Conservation (phyloP, 2,329 filamentous ascomycete genomes). For the Talaromyces marneffei region DNA sequence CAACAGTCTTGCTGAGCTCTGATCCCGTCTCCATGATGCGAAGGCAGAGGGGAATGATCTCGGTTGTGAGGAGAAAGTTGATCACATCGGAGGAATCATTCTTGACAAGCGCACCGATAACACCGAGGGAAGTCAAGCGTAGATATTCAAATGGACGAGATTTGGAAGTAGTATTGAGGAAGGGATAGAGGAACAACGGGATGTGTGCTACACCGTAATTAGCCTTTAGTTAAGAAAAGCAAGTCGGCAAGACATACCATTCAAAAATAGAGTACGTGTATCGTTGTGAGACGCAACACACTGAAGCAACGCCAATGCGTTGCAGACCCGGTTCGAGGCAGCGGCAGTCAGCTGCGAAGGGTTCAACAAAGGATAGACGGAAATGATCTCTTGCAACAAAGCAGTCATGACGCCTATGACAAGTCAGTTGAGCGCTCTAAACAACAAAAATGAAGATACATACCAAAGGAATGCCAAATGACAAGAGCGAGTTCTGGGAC, state of each 20-base stretch:
- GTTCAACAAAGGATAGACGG: constrained; percentile 93
- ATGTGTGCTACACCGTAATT: constrained; percentile 67
- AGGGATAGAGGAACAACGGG: constrained; percentile 93
- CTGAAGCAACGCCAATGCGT: constrained; percentile 89
- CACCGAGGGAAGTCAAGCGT: constrained; percentile 87
- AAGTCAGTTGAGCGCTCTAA: not conserved
- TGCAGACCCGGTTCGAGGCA: constrained; percentile 96
- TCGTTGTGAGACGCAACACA: constrained; percentile 98
- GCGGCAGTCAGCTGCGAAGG: constrained; percentile 94
- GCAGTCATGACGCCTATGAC: constrained; percentile 92
- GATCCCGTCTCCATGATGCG: constrained; percentile 99
- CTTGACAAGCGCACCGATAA: constrained; percentile 95
- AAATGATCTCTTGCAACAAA: constrained; percentile 95
- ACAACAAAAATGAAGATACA: constrained; percentile 23
- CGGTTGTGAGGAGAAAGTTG: constrained; percentile 95
- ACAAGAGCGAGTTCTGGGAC: constrained; percentile 94
- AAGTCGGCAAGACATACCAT: constrained; percentile 53
- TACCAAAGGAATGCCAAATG: constrained; percentile 97
- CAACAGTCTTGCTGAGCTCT: constrained; percentile 96
- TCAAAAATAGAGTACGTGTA: constrained; percentile 86
- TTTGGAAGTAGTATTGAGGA: constrained; percentile 97
- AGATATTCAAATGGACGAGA: constrained; percentile 96
- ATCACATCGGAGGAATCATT: constrained; percentile 98
- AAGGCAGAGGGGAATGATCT: constrained; percentile 95
- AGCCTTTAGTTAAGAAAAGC: not conserved